Conservation (phyloP, 116 monocot species). For the Phalaenopsis hybrid region DNA sequence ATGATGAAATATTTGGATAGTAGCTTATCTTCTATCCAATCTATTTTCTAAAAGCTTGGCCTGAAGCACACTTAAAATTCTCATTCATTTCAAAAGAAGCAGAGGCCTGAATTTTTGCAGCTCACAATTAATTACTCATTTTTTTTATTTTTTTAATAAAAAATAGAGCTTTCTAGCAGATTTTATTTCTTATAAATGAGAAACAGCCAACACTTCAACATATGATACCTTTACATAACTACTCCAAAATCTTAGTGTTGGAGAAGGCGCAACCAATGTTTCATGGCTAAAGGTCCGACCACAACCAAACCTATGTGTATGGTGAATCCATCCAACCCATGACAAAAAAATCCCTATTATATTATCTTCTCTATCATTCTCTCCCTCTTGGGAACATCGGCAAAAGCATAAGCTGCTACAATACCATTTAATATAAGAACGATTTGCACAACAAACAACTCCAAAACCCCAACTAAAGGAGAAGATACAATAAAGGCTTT, state of each 20-base stretch:
- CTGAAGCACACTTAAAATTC: no score
- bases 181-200: neutral
- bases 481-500: neutral
- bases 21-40: no score
- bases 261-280: neutral
- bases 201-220: neutral
- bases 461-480: neutral
- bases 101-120: no score
- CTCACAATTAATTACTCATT: no score
- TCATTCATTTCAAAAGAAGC: no score
- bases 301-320: neutral
- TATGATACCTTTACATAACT: no score
- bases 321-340: neutral
- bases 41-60: no score
- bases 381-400: neutral
- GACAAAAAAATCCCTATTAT: neutral
- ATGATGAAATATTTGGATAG: no score
- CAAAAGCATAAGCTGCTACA: neutral
- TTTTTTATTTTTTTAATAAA: neutral
- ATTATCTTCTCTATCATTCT: neutral
- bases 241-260: neutral
- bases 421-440: neutral
- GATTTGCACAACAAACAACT: neutral
- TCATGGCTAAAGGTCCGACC: neutral
- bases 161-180: neutral